Conservation (phyloP, 495 filamentous ascomycete genomes). For the Penicillium verhagenii region DNA sequence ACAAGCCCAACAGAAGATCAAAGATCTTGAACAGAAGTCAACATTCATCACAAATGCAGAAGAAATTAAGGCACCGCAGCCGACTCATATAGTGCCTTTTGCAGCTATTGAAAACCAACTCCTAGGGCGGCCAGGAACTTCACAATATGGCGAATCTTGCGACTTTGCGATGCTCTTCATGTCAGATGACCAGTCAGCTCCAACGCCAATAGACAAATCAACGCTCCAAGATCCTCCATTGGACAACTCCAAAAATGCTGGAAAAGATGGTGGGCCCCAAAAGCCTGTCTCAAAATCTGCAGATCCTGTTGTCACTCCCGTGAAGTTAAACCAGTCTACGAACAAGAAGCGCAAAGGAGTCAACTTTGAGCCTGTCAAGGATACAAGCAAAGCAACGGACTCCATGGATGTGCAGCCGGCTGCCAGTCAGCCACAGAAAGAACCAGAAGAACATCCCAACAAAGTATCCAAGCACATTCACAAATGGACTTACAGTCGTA, state of each 20-base stretch:
- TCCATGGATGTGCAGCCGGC: not conserved
- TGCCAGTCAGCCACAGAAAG: not conserved
- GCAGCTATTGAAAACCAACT: constrained; percentile 7
- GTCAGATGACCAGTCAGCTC: constrained; percentile 15
- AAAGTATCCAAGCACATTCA: constrained; percentile 21
- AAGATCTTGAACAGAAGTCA: constrained; percentile 18
- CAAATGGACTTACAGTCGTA: constrained; percentile 27
- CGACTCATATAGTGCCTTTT: constrained; percentile 13
- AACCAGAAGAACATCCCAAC: constrained; percentile 1
- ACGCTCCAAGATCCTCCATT: not conserved
- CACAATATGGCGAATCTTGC: constrained; percentile 21
- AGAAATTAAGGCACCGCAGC: not conserved
- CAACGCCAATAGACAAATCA: not conserved
- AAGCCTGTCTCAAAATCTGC: not conserved
- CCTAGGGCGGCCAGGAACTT: not conserved
- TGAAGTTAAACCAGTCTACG: not conserved
- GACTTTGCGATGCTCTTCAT: constrained; percentile 36
- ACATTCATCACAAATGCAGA: not conserved
- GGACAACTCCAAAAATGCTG: not conserved
- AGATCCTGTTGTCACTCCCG: no score
- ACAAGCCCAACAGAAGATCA: constrained; percentile 20
- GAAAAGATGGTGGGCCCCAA: not conserved
- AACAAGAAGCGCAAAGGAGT: constrained; percentile 4
- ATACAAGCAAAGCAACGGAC: not conserved
- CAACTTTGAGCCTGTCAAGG: not conserved